phyloP scores from a whole-genome alignment of 129 eudicot genomes.

The Oenanthe sinensis region DNA sequence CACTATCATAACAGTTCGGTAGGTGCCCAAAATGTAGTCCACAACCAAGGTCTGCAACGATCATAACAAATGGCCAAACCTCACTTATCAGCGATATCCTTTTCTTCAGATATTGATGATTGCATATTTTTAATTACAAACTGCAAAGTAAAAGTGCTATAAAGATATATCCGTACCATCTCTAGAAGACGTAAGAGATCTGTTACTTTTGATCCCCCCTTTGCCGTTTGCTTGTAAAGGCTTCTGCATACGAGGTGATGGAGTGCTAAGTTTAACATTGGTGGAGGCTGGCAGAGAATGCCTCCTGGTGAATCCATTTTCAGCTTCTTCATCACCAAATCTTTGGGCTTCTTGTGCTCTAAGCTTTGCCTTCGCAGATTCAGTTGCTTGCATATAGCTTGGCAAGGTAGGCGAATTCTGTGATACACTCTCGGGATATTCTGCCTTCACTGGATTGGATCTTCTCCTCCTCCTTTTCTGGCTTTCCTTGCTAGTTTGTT shows the following conservation, averaged over 20 bases:
- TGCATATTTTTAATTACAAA: background rate
- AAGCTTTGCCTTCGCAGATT: slow-evolving; percentile 85
- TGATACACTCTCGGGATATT: slow-evolving; percentile 41
- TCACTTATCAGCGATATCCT: background rate
- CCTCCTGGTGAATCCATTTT: slow-evolving; percentile 52
- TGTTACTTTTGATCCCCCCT: slow-evolving; percentile 47
- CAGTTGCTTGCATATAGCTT: slow-evolving; percentile 85
- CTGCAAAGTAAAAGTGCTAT: background rate
- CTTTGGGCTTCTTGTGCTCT: slow-evolving; percentile 61
- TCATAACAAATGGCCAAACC: background rate
- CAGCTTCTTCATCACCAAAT: slow-evolving; percentile 51
- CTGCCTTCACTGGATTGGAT: slow-evolving; percentile 60
- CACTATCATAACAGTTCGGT: background rate
- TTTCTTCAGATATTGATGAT: background rate
- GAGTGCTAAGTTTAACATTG: slow-evolving; percentile 46
- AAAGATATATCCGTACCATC: slow-evolving; percentile 33
- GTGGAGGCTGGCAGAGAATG: slow-evolving; percentile 72
- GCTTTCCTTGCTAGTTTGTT: slow-evolving; percentile 42
- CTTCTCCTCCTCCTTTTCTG: slow-evolving; percentile 57
- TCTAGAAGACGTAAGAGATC: slow-evolving; percentile 36
- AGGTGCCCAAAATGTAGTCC: background rate
- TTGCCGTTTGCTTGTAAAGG: slow-evolving; percentile 62
- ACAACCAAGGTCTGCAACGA: background rate
- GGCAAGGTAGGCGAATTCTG: slow-evolving; percentile 65
- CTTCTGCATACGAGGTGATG: slow-evolving; percentile 72